Evolutionary conservation across 2,329 filamentous ascomycete genomes (phyloP), one percentile per base, ranked within the genome.

Genomic region (Diaporthe sp.): DNA sequence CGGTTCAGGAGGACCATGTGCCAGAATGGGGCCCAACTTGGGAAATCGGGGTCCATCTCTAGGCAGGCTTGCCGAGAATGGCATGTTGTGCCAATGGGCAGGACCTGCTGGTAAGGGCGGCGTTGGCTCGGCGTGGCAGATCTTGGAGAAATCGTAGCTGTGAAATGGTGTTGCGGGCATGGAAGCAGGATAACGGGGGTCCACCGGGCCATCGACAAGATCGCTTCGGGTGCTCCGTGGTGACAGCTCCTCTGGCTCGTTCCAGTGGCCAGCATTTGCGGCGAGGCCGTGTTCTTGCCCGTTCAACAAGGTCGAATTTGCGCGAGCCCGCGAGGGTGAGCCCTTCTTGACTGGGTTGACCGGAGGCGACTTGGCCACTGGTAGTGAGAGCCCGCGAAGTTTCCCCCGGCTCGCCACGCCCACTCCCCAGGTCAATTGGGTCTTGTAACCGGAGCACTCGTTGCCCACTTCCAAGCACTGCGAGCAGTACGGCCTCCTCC

Each of bases 391-490:
- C 53, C 96, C 96, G 77, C 96, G 92, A 78, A 98, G 92, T 88
- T 98, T 98, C 82, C 96, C 96, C 81, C 96, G 93, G 85, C 96
- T 98, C 74, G 96, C 96, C 76, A 98, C 96, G 71, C 96, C 96
- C 65, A 98, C 95, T 57, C 95, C 95, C 96, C 96, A 98, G 63
- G 96, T 98, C 85, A 98, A 89, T 80, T 96, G 96, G 22, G 96
- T 98, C 87, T 97, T 97, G 88, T 98, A 98, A 76, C 96, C 96
- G 39, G 95, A 95, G 86, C 96, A 98, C 82, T 98, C 95, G 83
- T 95, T 95, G 78, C 95, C 96, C 78, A 95, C 90, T 80, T 98
- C 95, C 78, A 98, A 90, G 84, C 96, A 99, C 85, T 95, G 96
- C 60, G 95, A 95, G 86, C 97, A 98, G 86, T 98, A 98, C 12